Conservation (phyloP, 2,329 filamentous ascomycete species). For the Gremmenia infestans region DNA sequence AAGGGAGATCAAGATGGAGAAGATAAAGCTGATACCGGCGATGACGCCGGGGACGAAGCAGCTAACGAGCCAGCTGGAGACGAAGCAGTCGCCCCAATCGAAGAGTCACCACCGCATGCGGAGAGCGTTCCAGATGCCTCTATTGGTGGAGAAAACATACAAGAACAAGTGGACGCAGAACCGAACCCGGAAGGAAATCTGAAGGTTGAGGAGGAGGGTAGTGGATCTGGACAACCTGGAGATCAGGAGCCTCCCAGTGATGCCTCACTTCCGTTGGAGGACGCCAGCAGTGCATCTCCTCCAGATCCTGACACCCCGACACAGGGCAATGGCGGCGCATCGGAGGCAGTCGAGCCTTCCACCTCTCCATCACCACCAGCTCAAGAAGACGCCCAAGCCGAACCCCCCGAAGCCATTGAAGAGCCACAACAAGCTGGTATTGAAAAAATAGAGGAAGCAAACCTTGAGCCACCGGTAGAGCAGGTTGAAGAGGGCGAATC, state of each 20-base stretch:
- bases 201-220: background rate
- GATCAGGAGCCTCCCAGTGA: background rate
- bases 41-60: background rate
- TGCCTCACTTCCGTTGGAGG: background rate
- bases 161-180: background rate
- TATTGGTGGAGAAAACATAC: background rate
- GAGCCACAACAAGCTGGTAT: background rate
- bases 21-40: background rate
- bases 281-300: background rate
- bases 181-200: background rate
- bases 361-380: background rate
- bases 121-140: background rate
- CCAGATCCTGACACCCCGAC: background rate
- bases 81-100: background rate
- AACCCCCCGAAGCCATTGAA: background rate
- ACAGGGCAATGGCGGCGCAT: background rate
- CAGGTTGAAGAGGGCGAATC: background rate
- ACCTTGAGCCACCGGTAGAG: background rate
- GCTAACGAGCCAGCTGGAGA: background rate
- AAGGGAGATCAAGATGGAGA: constrained; percentile 3
- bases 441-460: background rate
- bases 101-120: background rate
- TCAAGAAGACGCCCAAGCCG: background rate
- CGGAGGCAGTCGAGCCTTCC: background rate
- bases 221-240: background rate